A percentile compares a stretch with the other conserved stretches of the same genome.
phyloP scores from a whole-genome alignment of 2,329 filamentous ascomycete species.

The Exophiala alcalophila region DNA sequence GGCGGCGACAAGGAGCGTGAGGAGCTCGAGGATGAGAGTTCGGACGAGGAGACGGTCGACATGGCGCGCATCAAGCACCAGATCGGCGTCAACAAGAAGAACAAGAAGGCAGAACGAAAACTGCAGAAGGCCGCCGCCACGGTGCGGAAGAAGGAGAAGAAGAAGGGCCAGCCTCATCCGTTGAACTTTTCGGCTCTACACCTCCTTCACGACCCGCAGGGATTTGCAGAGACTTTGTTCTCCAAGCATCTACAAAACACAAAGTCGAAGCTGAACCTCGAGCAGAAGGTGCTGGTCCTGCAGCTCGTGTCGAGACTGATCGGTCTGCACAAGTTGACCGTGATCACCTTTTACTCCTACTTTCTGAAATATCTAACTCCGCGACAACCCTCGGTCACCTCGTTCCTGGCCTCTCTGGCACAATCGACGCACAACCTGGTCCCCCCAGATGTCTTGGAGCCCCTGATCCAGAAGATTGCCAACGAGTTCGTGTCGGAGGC shows the following conservation, averaged over 20 bases:
- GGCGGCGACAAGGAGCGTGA: conserved; percentile 95
- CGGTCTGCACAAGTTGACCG: conserved; percentile 85
- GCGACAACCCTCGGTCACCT: conserved; percentile 83
- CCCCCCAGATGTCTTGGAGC: conserved; percentile 87
- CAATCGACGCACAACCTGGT: conserved; percentile 90
- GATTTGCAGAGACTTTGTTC: conserved; percentile 86
- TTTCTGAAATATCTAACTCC: conserved; percentile 91
- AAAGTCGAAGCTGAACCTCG: conserved; percentile 79
- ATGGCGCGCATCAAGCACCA: conserved; percentile 80
- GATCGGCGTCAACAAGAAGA: conserved; percentile 92
- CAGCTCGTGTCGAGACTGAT: conserved; percentile 89
- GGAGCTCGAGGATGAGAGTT: conserved; percentile 84
- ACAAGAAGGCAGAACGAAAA: conserved; percentile 76
- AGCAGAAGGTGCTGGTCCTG: conserved; percentile 84
- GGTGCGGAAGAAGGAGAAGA: conserved; percentile 77
- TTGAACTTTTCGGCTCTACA: conserved; percentile 97
- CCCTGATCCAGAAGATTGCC: conserved; percentile 88
- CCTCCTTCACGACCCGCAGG: conserved; percentile 88
- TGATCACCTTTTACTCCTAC: conserved; percentile 91
- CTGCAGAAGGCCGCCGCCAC: conserved; percentile 79
- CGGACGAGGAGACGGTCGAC: conserved; percentile 74
- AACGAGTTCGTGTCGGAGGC: conserved; percentile 98
- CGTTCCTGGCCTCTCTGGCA: conserved; percentile 86
- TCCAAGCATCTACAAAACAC: conserved; percentile 84
- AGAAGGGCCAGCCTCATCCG: conserved; percentile 81